phyloP scores from a whole-genome alignment of 2,329 filamentous ascomycete species.

The Delphinella strobiligena region DNA sequence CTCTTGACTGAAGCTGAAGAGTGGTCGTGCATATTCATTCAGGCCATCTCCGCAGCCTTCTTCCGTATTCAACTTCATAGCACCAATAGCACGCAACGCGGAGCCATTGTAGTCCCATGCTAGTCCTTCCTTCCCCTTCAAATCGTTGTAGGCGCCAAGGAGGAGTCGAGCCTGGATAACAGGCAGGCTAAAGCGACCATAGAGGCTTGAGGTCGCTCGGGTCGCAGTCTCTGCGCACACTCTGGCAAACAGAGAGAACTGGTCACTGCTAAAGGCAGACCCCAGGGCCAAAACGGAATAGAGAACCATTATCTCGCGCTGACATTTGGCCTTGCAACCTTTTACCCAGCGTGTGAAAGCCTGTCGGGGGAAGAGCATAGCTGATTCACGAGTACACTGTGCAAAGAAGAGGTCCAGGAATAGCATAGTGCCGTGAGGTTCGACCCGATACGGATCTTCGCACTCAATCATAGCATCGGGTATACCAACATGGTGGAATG shows the following conservation, averaged over 20 bases:
- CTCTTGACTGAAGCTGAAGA: constrained; percentile 17
- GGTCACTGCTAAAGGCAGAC: constrained; percentile 39
- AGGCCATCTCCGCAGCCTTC: constrained; percentile 23
- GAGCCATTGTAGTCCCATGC: constrained; percentile 53
- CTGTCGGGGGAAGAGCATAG: constrained; percentile 43
- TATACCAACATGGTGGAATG: constrained; percentile 11
- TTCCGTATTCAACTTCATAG: constrained; percentile 53
- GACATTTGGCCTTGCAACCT: constrained; percentile 22
- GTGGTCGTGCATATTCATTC: constrained; percentile 7
- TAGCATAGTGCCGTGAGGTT: constrained; percentile 37
- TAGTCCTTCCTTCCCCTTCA: constrained; percentile 45
- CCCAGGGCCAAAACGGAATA: constrained; percentile 49
- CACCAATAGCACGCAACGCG: constrained; percentile 48
- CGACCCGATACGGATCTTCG: constrained; percentile 41
- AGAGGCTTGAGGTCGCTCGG: constrained; percentile 41
- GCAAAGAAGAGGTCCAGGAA: constrained; percentile 46
- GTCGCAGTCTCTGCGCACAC: constrained; percentile 44
- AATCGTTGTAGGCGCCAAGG: constrained; percentile 53
- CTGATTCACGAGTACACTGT: constrained; percentile 42
- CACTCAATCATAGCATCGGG: constrained; percentile 29
- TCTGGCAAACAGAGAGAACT: constrained; percentile 22
- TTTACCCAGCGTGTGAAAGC: constrained; percentile 47
- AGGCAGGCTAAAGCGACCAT: constrained; percentile 46
- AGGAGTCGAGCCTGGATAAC: constrained; percentile 57
- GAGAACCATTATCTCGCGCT: constrained; percentile 44